Evolutionary conservation across 1,284 basidiomycete genomes (phyloP).

Genomic region (Cryptococcus sp.): DNA sequence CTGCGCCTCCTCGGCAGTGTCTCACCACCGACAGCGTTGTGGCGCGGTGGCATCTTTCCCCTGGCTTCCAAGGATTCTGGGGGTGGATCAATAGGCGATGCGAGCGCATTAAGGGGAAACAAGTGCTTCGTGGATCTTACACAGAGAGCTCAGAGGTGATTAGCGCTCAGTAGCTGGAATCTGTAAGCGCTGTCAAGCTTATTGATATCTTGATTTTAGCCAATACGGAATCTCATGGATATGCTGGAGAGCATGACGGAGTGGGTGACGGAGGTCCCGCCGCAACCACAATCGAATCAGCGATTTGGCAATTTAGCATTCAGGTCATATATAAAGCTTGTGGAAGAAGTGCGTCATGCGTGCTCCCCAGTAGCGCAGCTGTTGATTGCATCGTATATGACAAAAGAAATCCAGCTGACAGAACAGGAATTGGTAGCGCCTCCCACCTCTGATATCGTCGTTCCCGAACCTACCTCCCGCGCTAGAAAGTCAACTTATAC

Average conservation of each 20-base stretch:
- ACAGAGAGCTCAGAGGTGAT: conserved; percentile 45
- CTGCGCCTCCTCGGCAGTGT: conserved; percentile 24
- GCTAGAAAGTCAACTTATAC: conserved; percentile 68
- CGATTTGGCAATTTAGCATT: conserved; percentile 95
- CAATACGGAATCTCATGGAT: conserved; percentile 51
- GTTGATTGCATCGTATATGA: not conserved
- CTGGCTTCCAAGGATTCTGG: conserved; percentile 69
- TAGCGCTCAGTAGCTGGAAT: not conserved
- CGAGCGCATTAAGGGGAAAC: conserved; percentile 68
- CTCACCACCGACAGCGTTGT: conserved; percentile 66
- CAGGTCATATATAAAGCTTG: conserved; percentile 75
- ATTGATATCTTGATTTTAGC: conserved; percentile 20
- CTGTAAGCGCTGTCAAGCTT: not conserved
- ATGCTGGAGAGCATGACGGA: conserved; percentile 69
- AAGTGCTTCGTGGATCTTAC: conserved; percentile 31
- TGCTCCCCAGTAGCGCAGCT: not conserved
- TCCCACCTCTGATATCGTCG: conserved; percentile 60
- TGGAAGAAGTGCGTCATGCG: conserved; percentile 66
- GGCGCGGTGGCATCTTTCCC: conserved; percentile 65
- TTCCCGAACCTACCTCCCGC: conserved; percentile 53
- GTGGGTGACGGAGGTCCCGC: conserved; percentile 84
- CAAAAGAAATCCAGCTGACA: too few relatives aligned
- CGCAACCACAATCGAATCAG: conserved; percentile 70
- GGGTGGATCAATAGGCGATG: conserved; percentile 71
- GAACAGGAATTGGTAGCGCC: conserved; percentile 51